Evolutionary conservation across 2,329 filamentous ascomycete genomes (phyloP).

Genomic region (Xylaria multiplex): DNA sequence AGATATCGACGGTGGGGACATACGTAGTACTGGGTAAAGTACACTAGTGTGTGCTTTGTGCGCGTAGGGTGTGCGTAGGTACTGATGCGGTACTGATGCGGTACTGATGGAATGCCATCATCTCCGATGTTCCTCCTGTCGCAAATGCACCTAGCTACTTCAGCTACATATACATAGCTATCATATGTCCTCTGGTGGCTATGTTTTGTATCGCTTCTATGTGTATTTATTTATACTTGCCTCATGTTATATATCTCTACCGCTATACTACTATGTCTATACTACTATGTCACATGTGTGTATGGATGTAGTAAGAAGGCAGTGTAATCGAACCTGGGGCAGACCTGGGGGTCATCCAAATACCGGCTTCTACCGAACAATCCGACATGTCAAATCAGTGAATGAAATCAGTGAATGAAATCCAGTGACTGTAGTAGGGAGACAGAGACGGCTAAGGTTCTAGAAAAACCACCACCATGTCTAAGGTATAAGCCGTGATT

Average conservation of each 20-base stretch:
- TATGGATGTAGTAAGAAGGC: background rate
- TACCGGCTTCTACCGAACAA: conserved; percentile 21
- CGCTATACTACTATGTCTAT: background rate
- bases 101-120: background rate
- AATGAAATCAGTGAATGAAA: background rate
- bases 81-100: background rate
- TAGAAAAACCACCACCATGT: conserved; percentile 1
- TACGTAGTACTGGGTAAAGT: too few species aligned
- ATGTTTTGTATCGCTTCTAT: background rate
- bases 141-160: background rate
- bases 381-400: conserved; percentile 11
- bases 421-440: too few species aligned
- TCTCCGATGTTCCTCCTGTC: background rate
- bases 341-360: background rate
- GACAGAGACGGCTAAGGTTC: background rate
- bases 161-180: too few species aligned
- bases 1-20: conserved; percentile 14
- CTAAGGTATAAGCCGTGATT: too few species aligned
- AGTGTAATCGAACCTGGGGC: background rate
- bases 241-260: too few species aligned
- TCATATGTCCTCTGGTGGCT: background rate
- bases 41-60: too few species aligned
- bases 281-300: conserved; percentile 1
- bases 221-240: background rate
- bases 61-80: too few species aligned